Conservation (phyloP, 1,284 basidiomycete species). For the Leccinum fuscescens region DNA sequence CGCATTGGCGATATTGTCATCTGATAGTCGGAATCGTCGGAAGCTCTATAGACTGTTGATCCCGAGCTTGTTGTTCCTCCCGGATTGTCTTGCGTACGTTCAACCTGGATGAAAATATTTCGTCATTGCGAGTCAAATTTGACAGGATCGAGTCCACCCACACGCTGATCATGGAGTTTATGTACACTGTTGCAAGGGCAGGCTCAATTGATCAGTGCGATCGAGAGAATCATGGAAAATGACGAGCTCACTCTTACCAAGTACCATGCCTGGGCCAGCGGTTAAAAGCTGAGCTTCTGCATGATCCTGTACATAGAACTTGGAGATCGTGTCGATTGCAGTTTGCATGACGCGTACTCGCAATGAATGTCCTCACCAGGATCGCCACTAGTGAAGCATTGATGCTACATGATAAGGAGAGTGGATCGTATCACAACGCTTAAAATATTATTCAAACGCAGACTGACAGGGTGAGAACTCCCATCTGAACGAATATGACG, state of each 20-base stretch:
- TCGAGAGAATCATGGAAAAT: not conserved
- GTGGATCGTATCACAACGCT: not conserved
- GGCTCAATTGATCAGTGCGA: not conserved
- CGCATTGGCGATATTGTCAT: constrained; percentile 1
- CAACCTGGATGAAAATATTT: constrained; percentile 4
- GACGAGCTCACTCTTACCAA: constrained; percentile 17
- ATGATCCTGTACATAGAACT: constrained; percentile 16
- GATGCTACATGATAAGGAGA: constrained; percentile 11
- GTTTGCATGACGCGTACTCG: not conserved
- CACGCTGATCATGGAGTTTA: no score
- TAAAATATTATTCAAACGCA: not conserved
- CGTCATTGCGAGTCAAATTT: not conserved
- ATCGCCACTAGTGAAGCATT: constrained; percentile 9
- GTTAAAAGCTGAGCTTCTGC: constrained; percentile 1
- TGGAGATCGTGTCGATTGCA: not conserved
- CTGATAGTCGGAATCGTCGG: constrained; percentile 11
- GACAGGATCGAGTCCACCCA: constrained; percentile 3
- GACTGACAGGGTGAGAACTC: constrained; percentile 23
- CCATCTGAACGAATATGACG: constrained; percentile 26
- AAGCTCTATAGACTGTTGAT: constrained; percentile 11
- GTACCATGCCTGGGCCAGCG: constrained; percentile 9
- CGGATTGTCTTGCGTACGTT: constrained; percentile 17
- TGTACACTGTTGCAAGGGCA: constrained; percentile 5
- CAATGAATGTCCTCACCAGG: constrained; percentile 9
- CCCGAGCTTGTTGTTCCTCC: constrained; percentile 7